phyloP scores from a whole-genome alignment of 2,329 filamentous ascomycete species.

The Cordyceps militaris region DNA sequence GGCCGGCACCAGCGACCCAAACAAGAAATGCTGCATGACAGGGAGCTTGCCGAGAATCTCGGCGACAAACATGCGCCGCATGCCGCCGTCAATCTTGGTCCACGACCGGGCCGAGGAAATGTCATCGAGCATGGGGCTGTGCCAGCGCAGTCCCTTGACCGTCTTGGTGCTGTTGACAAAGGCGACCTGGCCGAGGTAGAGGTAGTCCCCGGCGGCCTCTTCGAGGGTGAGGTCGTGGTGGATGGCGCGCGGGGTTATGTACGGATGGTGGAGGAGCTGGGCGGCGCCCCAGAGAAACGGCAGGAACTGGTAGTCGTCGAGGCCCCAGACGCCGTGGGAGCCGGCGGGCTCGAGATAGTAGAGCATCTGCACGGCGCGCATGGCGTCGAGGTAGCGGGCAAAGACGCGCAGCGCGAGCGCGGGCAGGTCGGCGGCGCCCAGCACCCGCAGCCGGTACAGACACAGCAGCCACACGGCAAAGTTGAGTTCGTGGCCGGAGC shows the following conservation, averaged over 20 bases:
- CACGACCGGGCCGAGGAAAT: slow-evolving; percentile 86
- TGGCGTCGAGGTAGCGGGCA: slow-evolving; percentile 71
- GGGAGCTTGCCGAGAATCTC: slow-evolving; percentile 91
- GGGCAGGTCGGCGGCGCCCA: slow-evolving; percentile 61
- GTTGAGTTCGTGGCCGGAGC: slow-evolving; percentile 94
- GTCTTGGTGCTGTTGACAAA: slow-evolving; percentile 98
- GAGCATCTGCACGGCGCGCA: slow-evolving; percentile 80
- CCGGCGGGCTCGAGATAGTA: slow-evolving; percentile 97
- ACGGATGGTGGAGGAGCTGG: slow-evolving; percentile 79
- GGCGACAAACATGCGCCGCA: slow-evolving; percentile 93
- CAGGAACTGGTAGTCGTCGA: slow-evolving; percentile 96
- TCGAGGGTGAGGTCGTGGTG: slow-evolving; percentile 85
- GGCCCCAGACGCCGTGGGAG: slow-evolving; percentile 94
- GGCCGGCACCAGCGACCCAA: slow-evolving; percentile 77
- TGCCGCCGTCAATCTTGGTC: slow-evolving; percentile 87
- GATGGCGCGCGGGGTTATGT: slow-evolving; percentile 70
- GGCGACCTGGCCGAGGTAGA: slow-evolving; percentile 86
- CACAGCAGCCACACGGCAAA: slow-evolving; percentile 96
- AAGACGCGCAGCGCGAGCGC: slow-evolving; percentile 73
- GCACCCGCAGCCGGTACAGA: slow-evolving; percentile 67
- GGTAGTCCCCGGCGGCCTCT: slow-evolving; percentile 72
- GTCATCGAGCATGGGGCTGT: slow-evolving; percentile 96
- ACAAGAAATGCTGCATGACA: slow-evolving; percentile 98
- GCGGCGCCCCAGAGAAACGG: slow-evolving; percentile 93
- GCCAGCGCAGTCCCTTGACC: slow-evolving; percentile 89